Conservation (phyloP, 768 basidiomycete genomes). For the Peribolospora kevripleyi region DNA sequence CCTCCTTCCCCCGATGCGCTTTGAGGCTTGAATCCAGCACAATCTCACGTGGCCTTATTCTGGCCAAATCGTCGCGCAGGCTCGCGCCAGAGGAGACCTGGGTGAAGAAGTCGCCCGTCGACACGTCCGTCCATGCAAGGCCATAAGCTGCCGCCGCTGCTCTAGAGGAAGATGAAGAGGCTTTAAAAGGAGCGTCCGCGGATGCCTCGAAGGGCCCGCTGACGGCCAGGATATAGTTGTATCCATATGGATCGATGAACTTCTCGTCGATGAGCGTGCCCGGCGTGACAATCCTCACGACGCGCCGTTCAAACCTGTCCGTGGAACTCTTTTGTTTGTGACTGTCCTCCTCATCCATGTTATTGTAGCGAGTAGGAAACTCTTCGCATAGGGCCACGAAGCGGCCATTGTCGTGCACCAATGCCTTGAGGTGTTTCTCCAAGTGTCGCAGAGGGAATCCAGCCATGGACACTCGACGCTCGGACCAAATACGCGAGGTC, state of each 20-base stretch:
- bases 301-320: constrained; percentile 40
- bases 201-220: constrained; percentile 26
- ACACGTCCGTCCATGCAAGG: constrained; percentile 82
- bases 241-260: too few species aligned
- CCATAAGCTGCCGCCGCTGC: constrained; percentile 20
- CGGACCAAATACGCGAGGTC: too few species aligned
- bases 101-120: constrained; percentile 79
- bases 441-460: too few species aligned
- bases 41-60: constrained; percentile 60
- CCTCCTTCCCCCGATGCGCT: not conserved
- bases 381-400: too few species aligned
- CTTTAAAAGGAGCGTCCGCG: constrained; percentile 15
- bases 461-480: too few species aligned
- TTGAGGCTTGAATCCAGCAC: constrained; percentile 26
- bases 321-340: not conserved
- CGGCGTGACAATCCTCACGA: constrained; percentile 66
- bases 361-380: too few species aligned
- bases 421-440: too few species aligned
- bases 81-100: constrained; percentile 31
- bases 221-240: too few species aligned
- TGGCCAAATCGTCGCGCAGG: constrained; percentile 55
- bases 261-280: constrained; percentile 74
- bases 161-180: too few species aligned
- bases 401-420: too few species aligned
- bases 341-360: too few species aligned